phyloP scores from a whole-genome alignment of 1,284 basidiomycete genomes.

The Puccinia novopanici region DNA sequence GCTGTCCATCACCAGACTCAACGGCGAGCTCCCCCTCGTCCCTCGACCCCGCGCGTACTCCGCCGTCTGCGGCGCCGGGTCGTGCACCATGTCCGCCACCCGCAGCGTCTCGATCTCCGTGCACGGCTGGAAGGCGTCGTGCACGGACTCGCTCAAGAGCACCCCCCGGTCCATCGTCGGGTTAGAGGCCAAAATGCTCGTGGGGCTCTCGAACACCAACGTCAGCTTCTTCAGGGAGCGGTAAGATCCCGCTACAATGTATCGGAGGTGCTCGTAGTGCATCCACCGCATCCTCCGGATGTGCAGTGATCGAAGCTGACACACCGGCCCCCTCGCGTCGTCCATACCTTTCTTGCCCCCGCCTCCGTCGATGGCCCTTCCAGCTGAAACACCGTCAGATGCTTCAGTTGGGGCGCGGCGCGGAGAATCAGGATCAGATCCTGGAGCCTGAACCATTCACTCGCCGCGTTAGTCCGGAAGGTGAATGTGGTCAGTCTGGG shows the following conservation, averaged over 20 bases:
- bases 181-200: not conserved
- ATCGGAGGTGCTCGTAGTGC: not conserved
- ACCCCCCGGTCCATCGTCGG: not conserved
- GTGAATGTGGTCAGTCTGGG: not conserved
- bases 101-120: constrained; percentile 12
- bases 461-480: not conserved
- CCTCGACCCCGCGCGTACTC: not conserved
- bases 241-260: not conserved
- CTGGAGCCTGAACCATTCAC: not conserved
- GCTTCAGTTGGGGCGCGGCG: not conserved
- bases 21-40: not conserved
- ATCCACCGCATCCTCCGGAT: constrained; percentile 12
- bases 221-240: not conserved
- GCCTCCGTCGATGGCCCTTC: not conserved
- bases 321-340: not conserved
- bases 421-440: not conserved
- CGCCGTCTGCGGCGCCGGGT: not conserved
- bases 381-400: constrained; percentile 21
- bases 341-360: not conserved
- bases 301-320: not conserved
- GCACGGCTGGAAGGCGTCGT: not conserved
- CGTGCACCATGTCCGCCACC: not conserved
- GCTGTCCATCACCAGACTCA: not conserved
- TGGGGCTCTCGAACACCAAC: not conserved
- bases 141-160: not conserved